Percentiles rank a stretch among this genome's conserved stretches.
Conservation (phyloP, 306 rosid genomes). For the Lathyrus sativus region DNA sequence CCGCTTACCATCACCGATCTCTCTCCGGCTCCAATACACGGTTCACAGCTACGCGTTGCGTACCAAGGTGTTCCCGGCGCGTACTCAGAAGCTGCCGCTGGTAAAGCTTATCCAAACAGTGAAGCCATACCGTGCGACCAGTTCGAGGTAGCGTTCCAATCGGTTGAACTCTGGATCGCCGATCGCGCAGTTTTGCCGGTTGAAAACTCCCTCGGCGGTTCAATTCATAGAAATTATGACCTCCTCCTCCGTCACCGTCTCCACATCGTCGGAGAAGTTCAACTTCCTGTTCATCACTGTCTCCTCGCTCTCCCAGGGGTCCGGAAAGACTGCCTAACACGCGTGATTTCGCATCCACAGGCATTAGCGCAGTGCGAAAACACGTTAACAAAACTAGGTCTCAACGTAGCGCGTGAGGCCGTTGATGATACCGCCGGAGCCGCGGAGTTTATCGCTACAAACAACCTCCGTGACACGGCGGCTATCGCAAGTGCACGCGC, state of each 20-base stretch:
- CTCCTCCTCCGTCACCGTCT: conserved; percentile 95
- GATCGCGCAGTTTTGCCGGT: conserved; percentile 90
- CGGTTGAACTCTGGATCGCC: conserved; percentile 96
- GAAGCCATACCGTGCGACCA: conserved; percentile 97
- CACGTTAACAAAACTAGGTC: conserved; percentile 78
- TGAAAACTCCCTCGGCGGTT: conserved; percentile 94
- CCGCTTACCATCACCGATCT: conserved; percentile 81
- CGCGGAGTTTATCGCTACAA: conserved; percentile 71
- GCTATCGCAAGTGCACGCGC: conserved; percentile 92
- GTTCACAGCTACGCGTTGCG: conserved; percentile 86
- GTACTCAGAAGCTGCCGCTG: conserved; percentile 95
- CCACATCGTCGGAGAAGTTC: conserved; percentile 96
- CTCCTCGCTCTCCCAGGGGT: conserved; percentile 86
- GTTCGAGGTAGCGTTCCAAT: conserved; percentile 93
- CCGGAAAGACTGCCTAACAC: conserved; percentile 68
- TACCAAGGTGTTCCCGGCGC: conserved; percentile 98
- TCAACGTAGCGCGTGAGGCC: conserved; percentile 86
- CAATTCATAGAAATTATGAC: conserved; percentile 91
- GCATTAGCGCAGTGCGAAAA: conserved; percentile 90
- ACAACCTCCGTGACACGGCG: conserved; percentile 77
- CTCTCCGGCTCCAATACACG: conserved; percentile 94
- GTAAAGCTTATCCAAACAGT: conserved; percentile 87
- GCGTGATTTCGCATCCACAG: conserved; percentile 94
- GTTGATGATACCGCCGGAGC: conserved; percentile 98
- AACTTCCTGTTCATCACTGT: conserved; percentile 91